phyloP scores from a whole-genome alignment of 495 filamentous ascomycete genomes.

The Daldinia decipiens region DNA sequence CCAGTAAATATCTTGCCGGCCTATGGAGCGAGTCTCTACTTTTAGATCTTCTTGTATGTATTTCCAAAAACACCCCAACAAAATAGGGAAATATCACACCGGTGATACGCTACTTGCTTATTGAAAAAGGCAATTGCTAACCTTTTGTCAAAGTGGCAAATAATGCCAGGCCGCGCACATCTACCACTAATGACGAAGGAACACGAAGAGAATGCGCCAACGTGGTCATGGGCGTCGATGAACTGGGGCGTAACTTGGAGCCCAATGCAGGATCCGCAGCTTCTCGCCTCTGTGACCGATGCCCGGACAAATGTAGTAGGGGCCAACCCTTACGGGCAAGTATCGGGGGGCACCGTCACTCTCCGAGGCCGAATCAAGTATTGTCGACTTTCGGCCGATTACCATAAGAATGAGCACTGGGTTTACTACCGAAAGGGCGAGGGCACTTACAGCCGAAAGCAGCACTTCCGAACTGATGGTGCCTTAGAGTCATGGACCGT shows the following conservation, averaged over 20 bases:
- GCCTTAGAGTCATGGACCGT: constrained; percentile 16
- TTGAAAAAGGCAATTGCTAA: not conserved
- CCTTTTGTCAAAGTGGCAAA: constrained; percentile 13
- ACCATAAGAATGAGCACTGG: constrained; percentile 30
- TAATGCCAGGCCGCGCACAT: constrained; percentile 30
- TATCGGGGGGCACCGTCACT: constrained; percentile 24
- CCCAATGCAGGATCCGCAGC: not conserved
- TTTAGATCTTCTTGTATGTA: constrained; percentile 21
- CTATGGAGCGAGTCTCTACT: constrained; percentile 45
- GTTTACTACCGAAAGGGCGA: constrained; percentile 26
- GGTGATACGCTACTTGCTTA: not conserved
- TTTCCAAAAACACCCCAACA: not conserved
- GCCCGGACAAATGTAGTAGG: constrained; percentile 16
- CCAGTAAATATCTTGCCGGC: constrained; percentile 38
- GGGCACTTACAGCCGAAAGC: constrained; percentile 18
- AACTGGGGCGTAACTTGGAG: constrained; percentile 29
- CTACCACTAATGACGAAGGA: constrained; percentile 33
- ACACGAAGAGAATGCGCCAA: constrained; percentile 33
- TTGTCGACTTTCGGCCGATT: constrained; percentile 21
- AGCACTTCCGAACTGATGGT: constrained; percentile 33
- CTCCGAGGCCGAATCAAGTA: constrained; percentile 32
- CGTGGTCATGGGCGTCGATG: constrained; percentile 35
- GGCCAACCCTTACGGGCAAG: constrained; percentile 31
- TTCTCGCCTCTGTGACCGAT: not conserved
- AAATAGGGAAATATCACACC: too few relatives aligned